phyloP scores from a whole-genome alignment of 768 basidiomycete species.

The Neoboletus subvelutipes region DNA sequence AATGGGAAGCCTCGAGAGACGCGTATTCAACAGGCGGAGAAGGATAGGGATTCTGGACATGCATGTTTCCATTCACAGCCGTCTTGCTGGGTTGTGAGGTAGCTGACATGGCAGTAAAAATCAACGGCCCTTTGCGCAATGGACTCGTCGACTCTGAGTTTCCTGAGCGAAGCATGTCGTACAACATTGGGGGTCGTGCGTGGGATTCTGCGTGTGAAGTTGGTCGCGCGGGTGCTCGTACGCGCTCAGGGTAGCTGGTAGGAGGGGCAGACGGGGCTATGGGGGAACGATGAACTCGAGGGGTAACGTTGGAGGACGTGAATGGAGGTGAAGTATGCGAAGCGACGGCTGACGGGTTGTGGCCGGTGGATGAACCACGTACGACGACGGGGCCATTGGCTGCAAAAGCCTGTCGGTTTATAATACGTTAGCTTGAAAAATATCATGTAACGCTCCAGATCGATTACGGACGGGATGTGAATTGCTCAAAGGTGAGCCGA shows the following conservation, averaged over 20 bases:
- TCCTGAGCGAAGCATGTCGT: slow-evolving; percentile 23
- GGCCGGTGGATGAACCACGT: slow-evolving; percentile 3
- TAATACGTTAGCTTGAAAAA: slow-evolving; percentile 19
- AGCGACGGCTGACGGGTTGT: neutral
- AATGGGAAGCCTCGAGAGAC: slow-evolving; percentile 5
- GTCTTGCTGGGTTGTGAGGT: slow-evolving; percentile 18
- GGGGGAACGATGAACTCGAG: slow-evolving; percentile 15
- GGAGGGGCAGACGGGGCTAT: slow-evolving; percentile 11
- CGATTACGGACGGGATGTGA: slow-evolving; percentile 23
- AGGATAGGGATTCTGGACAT: slow-evolving; percentile 21
- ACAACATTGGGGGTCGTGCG: slow-evolving; percentile 15
- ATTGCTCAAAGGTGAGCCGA: slow-evolving; percentile 6
- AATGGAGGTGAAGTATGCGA: slow-evolving; percentile 8
- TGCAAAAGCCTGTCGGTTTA: slow-evolving; percentile 18
- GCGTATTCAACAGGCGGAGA: slow-evolving; percentile 29
- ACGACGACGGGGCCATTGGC: neutral
- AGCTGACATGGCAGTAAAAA: slow-evolving; percentile 59
- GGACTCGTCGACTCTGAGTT: slow-evolving; percentile 16
- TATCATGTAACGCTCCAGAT: slow-evolving; percentile 6
- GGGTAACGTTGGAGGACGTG: slow-evolving; percentile 3
- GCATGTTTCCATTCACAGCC: neutral
- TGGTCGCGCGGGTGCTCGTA: slow-evolving; percentile 5
- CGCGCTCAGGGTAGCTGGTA: slow-evolving; percentile 21
- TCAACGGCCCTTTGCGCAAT: slow-evolving; percentile 53
- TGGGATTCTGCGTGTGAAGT: slow-evolving; percentile 2